Evolutionary conservation across 2,329 filamentous ascomycete genomes (phyloP).

Genomic region (Thielaviopsis musarum): DNA sequence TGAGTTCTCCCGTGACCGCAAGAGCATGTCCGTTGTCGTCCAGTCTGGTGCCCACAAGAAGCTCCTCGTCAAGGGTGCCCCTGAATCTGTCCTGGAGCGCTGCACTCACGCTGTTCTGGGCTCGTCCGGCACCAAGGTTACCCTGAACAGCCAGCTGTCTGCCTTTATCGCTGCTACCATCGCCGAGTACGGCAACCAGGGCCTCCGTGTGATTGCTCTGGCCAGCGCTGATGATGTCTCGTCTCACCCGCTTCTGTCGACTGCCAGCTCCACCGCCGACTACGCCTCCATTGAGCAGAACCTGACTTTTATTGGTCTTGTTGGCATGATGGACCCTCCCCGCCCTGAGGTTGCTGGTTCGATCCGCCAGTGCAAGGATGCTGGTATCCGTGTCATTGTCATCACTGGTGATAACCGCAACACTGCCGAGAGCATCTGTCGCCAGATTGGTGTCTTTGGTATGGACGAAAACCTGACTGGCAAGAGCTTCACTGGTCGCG

Average conservation of each 20-base stretch:
- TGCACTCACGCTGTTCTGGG: conserved; percentile 73
- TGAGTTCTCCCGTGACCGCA: conserved; percentile 92
- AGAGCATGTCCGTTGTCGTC: conserved; percentile 97
- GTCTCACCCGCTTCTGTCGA: conserved; percentile 50
- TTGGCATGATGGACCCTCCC: conserved; percentile 93
- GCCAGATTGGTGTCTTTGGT: conserved; percentile 88
- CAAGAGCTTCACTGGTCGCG: conserved; percentile 88
- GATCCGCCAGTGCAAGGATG: conserved; percentile 76
- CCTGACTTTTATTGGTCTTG: conserved; percentile 83
- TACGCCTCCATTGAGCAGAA: conserved; percentile 82
- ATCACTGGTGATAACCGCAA: conserved; percentile 97
- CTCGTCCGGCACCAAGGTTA: conserved; percentile 57
- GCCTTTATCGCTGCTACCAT: conserved; percentile 63
- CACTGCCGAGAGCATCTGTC: conserved; percentile 94
- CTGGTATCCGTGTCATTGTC: conserved; percentile 91
- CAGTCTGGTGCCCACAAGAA: conserved; percentile 52
- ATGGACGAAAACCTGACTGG: conserved; percentile 64
- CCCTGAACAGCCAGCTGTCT: conserved; percentile 51
- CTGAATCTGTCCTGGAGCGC: conserved; percentile 83
- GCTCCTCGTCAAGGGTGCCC: conserved; percentile 89
- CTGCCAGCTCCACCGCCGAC: conserved; percentile 66
- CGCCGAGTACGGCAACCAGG: conserved; percentile 76
- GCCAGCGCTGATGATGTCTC: conserved; percentile 66
- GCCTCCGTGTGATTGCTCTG: conserved; percentile 86
- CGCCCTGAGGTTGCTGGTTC: conserved; percentile 78